Percentiles rank a stretch among this genome's conserved stretches.
phyloP scores from a whole-genome alignment of 768 basidiomycete species.

The Paxillus involutus region DNA sequence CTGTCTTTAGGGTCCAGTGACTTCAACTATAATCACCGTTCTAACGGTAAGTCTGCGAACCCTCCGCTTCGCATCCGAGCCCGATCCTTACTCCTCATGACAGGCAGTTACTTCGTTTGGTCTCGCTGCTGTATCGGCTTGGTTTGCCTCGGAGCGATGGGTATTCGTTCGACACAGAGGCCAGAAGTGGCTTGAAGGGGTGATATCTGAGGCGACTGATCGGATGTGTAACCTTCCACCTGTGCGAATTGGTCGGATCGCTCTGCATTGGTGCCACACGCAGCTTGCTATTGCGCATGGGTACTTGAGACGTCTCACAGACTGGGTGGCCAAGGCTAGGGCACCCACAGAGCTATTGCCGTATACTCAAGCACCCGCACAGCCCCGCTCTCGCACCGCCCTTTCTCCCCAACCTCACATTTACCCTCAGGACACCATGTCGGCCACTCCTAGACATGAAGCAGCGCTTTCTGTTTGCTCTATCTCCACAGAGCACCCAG shows the following conservation, averaged over 20 bases:
- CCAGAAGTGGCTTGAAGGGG: conserved; percentile 51
- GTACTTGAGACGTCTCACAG: conserved; percentile 21
- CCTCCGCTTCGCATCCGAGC: background rate
- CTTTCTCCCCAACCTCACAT: conserved; percentile 9
- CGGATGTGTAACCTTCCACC: conserved; percentile 26
- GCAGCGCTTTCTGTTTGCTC: conserved; percentile 27
- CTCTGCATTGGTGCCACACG: conserved; percentile 23
- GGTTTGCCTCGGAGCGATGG: conserved; percentile 55
- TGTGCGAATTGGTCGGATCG: conserved; percentile 25
- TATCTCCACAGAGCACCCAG: conserved; percentile 23
- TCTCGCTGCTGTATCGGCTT: conserved; percentile 49
- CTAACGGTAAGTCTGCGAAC: conserved; percentile 47
- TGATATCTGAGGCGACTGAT: conserved; percentile 30
- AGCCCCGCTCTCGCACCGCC: conserved; percentile 12
- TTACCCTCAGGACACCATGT: conserved; percentile 21
- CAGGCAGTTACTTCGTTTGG: conserved; percentile 41
- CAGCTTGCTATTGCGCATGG: conserved; percentile 19
- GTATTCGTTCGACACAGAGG: conserved; percentile 48
- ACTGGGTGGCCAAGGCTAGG: conserved; percentile 25
- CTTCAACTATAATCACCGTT: conserved; percentile 72
- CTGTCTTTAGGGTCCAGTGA: conserved; percentile 48
- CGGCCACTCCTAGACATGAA: conserved; percentile 19
- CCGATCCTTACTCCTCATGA: conserved; percentile 7
- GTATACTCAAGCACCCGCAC: conserved; percentile 17
- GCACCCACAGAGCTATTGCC: conserved; percentile 23